Evolutionary conservation across 495 filamentous ascomycete species (phyloP).

Genomic region (Tuber microsphaerosporum): DNA sequence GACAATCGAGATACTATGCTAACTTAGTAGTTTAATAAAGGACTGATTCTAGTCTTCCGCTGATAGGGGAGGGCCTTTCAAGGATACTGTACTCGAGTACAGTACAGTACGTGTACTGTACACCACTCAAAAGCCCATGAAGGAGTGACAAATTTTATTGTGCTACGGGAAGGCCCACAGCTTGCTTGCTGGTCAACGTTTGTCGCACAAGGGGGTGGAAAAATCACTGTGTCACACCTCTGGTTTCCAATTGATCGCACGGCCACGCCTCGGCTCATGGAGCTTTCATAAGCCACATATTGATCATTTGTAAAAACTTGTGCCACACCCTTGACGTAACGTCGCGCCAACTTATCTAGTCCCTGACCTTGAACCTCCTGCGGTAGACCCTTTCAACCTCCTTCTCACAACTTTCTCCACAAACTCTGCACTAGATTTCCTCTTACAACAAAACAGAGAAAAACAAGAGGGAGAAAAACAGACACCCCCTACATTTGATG

Average conservation of each 20-base stretch:
- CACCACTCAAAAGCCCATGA: not conserved
- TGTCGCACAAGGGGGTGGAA: not conserved
- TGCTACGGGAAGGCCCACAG: not conserved
- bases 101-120: not conserved
- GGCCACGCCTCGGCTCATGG: not conserved
- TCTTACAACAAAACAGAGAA: not conserved
- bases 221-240: not conserved
- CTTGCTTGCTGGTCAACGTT: not conserved
- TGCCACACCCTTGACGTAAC: conserved; percentile 1
- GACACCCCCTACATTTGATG: not conserved
- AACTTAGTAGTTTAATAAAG: too few species aligned
- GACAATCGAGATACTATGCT: not conserved
- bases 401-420: not conserved
- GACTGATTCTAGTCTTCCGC: not conserved
- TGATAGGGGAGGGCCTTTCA: not conserved
- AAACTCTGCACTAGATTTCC: not conserved
- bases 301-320: not conserved
- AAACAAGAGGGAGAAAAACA: not conserved
- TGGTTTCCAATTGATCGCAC: not conserved
- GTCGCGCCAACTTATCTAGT: not conserved
- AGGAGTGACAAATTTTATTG: not conserved
- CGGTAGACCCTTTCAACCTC: not conserved
- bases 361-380: not conserved
- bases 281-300: not conserved
- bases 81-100: not conserved